Evolutionary conservation across 768 basidiomycete genomes (phyloP), one percentile per base, ranked within the genome.

Genomic region (Pulveroboletus sp.): DNA sequence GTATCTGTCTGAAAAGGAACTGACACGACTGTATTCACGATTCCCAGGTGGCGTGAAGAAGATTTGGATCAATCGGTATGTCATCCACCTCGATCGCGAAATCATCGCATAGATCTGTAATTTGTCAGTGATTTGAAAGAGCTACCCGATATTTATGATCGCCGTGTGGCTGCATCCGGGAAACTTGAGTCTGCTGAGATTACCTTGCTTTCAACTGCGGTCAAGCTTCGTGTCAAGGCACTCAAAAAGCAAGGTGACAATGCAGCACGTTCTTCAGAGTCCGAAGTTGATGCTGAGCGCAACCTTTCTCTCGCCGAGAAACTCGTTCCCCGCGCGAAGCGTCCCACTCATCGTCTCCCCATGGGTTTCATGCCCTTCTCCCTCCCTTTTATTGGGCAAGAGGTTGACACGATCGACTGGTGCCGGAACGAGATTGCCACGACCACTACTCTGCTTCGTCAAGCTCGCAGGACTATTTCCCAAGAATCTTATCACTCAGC

Each of bases 371-470:
- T 81, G 39, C 80, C 78, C 0, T 78, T 81, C 50, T 73, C 75
- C 8, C 69, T 86, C 24, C 81, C 81, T 1, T 73, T 95, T 24
- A 70, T 81, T 3, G 96, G 96, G 8, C 67, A 90, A 66, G 88
- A 95, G 67, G 93, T 97, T 14, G 96, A 98, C 70, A 81, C 88
- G 3, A 93, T 98, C 62, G 85, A 93, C 2, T 96, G 93, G 93
- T 82, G 84, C 17, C 75, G 89, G 28, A 72, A 77, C 17, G 87
- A 93, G 69, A 89, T 96, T 49, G 67, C 70, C 2, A 60, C 72
- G 1, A 81, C 82, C 49, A 80, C 75, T 15, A 62, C 62, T 17
- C 58, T 80, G 3, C 70, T 91, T 39, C 77, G 80, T 3, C 73
- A 75, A 51, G 81, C 74, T 21, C 73, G 81, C 12, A 61, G 62